Percentiles rank a stretch among this genome's conserved stretches.
phyloP scores from a whole-genome alignment of 352 stramenopile species.

The Globisporangium lucens region DNA sequence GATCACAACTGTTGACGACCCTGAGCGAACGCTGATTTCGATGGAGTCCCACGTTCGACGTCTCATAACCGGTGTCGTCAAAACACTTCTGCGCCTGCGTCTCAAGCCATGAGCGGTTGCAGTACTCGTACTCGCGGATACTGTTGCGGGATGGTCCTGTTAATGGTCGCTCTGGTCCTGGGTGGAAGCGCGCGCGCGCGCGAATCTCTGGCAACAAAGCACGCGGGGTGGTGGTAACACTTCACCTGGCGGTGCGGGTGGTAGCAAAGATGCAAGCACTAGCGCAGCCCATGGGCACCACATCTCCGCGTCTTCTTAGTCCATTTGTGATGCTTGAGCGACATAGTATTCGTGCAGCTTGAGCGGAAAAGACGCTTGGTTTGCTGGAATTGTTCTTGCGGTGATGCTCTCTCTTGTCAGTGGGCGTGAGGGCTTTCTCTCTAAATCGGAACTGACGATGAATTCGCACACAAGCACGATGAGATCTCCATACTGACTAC shows the following conservation, averaged over 20 bases:
- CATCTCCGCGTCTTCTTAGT: background rate
- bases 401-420: background rate
- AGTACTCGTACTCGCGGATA: background rate
- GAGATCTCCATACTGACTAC: background rate
- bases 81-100: conserved; percentile 18
- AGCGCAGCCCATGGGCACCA: background rate
- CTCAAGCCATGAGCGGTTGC: background rate
- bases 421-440: conserved; percentile 6
- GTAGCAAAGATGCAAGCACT: background rate
- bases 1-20: background rate
- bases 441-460: background rate
- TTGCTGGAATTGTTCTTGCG: background rate
- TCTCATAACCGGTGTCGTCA: conserved; percentile 8
- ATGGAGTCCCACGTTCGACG: background rate
- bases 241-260: background rate
- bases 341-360: background rate
- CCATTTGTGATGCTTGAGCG: background rate
- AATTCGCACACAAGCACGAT: background rate
- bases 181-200: conserved; percentile 1
- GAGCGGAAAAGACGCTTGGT: background rate
- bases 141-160: background rate
- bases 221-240: background rate
- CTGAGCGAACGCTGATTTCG: conserved; percentile 1
- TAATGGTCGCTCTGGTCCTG: background rate
- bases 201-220: background rate